A percentile compares a stretch with the other conserved stretches of the same genome.
phyloP scores from a whole-genome alignment of 2,329 filamentous ascomycete genomes.

The Colletotrichum musicola region DNA sequence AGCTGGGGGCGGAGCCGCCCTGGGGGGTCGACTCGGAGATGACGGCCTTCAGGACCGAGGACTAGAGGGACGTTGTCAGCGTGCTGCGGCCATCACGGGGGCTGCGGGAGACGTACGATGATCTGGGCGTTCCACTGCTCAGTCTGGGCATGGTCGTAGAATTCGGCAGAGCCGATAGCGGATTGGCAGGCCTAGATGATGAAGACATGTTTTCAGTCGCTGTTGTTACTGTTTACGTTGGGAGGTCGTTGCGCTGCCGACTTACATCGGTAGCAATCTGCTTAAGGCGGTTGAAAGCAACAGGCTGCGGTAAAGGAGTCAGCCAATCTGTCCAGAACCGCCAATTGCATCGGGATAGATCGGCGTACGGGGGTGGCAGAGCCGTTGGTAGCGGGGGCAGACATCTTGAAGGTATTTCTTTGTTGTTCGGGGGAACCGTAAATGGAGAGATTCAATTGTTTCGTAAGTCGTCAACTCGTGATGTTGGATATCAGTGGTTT shows the following conservation, averaged over 20 bases:
- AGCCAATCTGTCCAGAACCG: neutral
- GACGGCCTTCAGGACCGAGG: conserved; percentile 80
- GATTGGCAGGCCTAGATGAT: conserved; percentile 80
- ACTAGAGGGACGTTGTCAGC: conserved; percentile 60
- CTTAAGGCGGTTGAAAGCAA: conserved; percentile 81
- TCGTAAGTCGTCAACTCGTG: neutral
- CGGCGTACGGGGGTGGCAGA: conserved; percentile 29
- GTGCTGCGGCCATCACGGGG: neutral
- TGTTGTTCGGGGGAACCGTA: conserved; percentile 6
- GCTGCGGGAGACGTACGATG: conserved; percentile 72
- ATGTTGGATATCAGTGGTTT: neutral
- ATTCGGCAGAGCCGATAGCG: conserved; percentile 79
- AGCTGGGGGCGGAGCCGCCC: conserved; percentile 70
- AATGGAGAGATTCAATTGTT: neutral
- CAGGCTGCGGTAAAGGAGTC: conserved; percentile 66
- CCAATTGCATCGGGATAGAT: neutral
- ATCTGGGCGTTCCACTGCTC: conserved; percentile 92
- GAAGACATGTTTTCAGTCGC: conserved; percentile 31
- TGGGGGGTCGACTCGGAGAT: conserved; percentile 79
- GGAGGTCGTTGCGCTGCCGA: conserved; percentile 38
- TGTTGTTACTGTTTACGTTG: conserved; percentile 1
- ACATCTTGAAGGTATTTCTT: conserved; percentile 20
- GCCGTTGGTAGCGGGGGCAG: conserved; percentile 18
- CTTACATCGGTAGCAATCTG: conserved; percentile 88
- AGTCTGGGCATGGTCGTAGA: conserved; percentile 89